Percentiles rank a stretch among this genome's conserved stretches.
phyloP scores from a whole-genome alignment of 176 grass and related monocot species.

The Hsuehochloa calcarea region DNA sequence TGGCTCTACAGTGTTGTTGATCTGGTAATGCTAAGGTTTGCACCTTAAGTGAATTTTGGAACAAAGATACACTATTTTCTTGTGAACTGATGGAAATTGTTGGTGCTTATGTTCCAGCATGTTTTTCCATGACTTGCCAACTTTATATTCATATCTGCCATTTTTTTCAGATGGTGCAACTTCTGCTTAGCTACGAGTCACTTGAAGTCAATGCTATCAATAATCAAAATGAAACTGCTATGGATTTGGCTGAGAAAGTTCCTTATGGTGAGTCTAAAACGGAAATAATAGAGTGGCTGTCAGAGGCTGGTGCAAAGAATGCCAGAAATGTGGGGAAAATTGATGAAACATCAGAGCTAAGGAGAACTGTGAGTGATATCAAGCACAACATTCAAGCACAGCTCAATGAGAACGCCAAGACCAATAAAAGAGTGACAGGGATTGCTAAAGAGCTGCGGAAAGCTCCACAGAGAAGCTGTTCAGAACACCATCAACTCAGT shows the following conservation, averaged over 20 bases:
- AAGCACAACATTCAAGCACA: conserved; percentile 93
- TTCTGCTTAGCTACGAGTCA: conserved; percentile 71
- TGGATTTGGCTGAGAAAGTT: conserved; percentile 91
- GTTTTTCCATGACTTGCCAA: neutral
- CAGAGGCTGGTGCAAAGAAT: conserved; percentile 89
- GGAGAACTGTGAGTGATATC: conserved; percentile 97
- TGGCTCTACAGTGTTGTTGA: neutral
- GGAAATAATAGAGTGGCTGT: conserved; percentile 79
- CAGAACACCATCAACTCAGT: conserved; percentile 99
- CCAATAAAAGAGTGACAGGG: conserved; percentile 80
- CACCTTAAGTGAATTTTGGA: neutral
- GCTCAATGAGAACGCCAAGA: conserved; percentile 88
- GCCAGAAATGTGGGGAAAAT: conserved; percentile 72
- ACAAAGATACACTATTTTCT: neutral
- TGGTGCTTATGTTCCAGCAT: neutral
- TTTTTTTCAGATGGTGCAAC: conserved; percentile 76
- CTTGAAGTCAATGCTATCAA: conserved; percentile 82
- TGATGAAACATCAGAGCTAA: conserved; percentile 78
- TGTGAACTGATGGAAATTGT: neutral
- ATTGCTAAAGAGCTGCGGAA: conserved; percentile 92
- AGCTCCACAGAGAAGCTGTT: conserved; percentile 86
- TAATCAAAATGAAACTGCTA: conserved; percentile 91
- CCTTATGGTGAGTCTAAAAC: conserved; percentile 89
- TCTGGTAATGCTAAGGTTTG: neutral
- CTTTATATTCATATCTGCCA: neutral